phyloP scores from a whole-genome alignment of 2,329 filamentous ascomycete species.

The Trichoderma semiorbis region DNA sequence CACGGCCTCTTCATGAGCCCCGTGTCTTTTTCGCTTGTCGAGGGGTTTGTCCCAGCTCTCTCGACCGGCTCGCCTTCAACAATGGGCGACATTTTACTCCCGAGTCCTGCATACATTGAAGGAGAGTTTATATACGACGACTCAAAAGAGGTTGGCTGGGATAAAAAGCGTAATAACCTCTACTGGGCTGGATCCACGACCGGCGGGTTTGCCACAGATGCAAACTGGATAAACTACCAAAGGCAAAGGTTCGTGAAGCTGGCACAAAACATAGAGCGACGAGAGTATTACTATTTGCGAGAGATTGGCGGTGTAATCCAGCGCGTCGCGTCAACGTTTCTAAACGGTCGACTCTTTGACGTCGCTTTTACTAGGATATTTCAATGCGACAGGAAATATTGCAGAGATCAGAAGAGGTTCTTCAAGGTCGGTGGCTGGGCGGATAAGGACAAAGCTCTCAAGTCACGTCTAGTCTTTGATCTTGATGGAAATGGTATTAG shows the following conservation, averaged over 20 bases:
- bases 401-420: slow-evolving; percentile 33
- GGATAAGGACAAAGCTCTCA: slow-evolving; percentile 35
- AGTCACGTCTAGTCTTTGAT: slow-evolving; percentile 46
- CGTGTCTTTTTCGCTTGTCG: slow-evolving; percentile 38
- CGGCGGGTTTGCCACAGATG: slow-evolving; percentile 39
- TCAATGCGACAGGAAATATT: slow-evolving; percentile 40
- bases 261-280: slow-evolving; percentile 31
- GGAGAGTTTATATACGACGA: slow-evolving; percentile 41
- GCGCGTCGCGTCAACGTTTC: slow-evolving; percentile 28
- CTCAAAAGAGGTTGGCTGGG: slow-evolving; percentile 43
- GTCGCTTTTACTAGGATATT: slow-evolving; percentile 45
- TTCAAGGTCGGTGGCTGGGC: slow-evolving; percentile 33
- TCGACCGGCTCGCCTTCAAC: slow-evolving; percentile 43
- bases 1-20: slow-evolving; percentile 47
- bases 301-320: slow-evolving; percentile 21
- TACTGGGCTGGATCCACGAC: slow-evolving; percentile 59
- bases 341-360: slow-evolving; percentile 40
- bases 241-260: slow-evolving; percentile 45
- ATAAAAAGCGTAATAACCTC: slow-evolving; percentile 46
- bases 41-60: slow-evolving; percentile 44
- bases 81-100: slow-evolving; percentile 51
- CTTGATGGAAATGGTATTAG: slow-evolving; percentile 55
- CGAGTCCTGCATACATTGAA: slow-evolving; percentile 48
- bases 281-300: slow-evolving; percentile 33
- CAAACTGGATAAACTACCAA: slow-evolving; percentile 42